Base-by-base conservation (phyloP, 2,329 filamentous ascomycete species). In the Hymenoscyphus fructigenus region DNA sequence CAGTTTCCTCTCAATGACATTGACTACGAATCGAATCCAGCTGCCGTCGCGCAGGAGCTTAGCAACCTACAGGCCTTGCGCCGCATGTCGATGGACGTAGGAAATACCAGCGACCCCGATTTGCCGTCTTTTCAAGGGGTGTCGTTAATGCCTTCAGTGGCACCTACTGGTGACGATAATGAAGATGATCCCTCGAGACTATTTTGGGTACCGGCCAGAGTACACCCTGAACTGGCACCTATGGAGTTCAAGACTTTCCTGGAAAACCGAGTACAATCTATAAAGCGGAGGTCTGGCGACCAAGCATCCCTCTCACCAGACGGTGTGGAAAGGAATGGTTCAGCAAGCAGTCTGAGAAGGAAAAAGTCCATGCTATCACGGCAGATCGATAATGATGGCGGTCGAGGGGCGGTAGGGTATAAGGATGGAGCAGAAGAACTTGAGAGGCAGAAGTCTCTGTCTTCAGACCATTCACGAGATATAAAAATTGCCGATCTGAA, bases 191-290 rank as follows among this genome's bases (percentile, higher is more conserved):
- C 92, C 7, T 93, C 93, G 1, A 86, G 93, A 67, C 80, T 98
- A 65, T 91, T 98, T 70, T 99, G 95, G 95, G 95, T 99, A 5
- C 95, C 95, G 5, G 95, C 95, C 28, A 88, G 93, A 65, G 85
- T 99, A 32, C 95, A 99, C 73, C 95, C 95, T 0, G 95, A 99
- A 78, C 82, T 99, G 59, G 95, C 95, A 2, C 95, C 95, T 0
- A 93, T 91, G 74, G 95, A 97, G 72, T 99, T 98, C 82, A 97
- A 96, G 78, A 94, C 90, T 0, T 99, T 98, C 71, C 85, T 99
- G 1, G 94, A 99, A 74, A 96, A 93, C 68, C 89, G 93, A 74
- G 92, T 97, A 14, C 91, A 97, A 71, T 90, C 91, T 41, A 96
- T 98, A 71, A 89, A 92, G 76, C 85, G 93, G 70, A 87, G 91